Conservation (phyloP, 164 flowering plant genomes). For the Tetrastigma voinierianum region DNA sequence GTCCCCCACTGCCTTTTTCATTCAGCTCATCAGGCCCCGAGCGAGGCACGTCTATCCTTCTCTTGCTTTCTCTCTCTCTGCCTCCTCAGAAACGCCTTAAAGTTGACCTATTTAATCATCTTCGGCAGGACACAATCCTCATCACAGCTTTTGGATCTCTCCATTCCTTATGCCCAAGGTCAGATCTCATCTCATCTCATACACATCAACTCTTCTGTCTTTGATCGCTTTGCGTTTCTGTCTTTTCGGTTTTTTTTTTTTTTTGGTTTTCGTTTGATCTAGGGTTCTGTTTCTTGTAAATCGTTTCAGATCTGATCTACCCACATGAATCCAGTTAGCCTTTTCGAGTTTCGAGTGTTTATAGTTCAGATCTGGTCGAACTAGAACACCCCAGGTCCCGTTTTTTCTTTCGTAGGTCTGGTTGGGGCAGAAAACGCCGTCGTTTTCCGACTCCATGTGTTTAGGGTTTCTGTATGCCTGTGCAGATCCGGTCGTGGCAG, state of each 20-base stretch:
- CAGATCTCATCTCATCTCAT: conserved; percentile 10
- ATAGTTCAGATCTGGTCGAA: background rate
- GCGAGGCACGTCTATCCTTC: background rate
- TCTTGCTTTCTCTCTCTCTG: conserved; percentile 1
- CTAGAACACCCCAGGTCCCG: too few species aligned
- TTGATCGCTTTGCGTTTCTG: too few species aligned
- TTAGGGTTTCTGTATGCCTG: too few species aligned
- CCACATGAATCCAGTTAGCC: too few species aligned
- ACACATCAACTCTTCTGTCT: background rate
- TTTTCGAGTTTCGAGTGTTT: background rate
- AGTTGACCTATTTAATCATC: conserved; percentile 18
- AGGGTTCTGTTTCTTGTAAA: background rate
- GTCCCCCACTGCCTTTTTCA: too few species aligned
- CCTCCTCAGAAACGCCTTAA: background rate
- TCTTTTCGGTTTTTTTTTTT: too few species aligned
- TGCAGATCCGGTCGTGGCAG: background rate
- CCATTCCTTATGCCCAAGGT: conserved; percentile 20
- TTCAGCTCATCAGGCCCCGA: too few species aligned
- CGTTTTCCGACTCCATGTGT: background rate
- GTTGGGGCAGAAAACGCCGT: background rate
- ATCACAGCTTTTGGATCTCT: conserved; percentile 15
- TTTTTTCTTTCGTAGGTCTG: background rate
- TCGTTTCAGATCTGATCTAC: conserved; percentile 16
- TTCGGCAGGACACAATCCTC: background rate
- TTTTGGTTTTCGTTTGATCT: background rate